phyloP scores from a whole-genome alignment of 2,329 filamentous ascomycete species.

The Ustilaginoidea virens region DNA sequence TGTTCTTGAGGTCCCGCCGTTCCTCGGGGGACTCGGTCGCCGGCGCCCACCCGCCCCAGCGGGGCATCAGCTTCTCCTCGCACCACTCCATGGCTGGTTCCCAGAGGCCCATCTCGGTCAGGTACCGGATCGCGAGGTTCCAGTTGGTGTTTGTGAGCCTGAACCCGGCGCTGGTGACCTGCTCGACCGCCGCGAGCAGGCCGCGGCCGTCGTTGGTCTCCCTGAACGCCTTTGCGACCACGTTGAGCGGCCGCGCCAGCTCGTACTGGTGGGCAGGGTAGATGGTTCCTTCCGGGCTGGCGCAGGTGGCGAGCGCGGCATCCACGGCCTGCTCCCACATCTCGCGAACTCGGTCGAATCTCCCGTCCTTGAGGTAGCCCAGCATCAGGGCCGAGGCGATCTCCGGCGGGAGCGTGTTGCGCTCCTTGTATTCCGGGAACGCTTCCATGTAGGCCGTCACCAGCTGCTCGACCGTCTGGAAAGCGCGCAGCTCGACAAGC shows the following conservation, averaged over 20 bases:
- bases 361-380: slow-evolving; percentile 39
- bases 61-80: slow-evolving; percentile 62
- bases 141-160: slow-evolving; percentile 60
- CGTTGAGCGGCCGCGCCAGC: slow-evolving; percentile 30
- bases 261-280: slow-evolving; percentile 37
- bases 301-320: slow-evolving; percentile 26
- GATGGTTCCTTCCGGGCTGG: slow-evolving; percentile 13
- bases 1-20: slow-evolving; percentile 20
- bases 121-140: slow-evolving; percentile 59
- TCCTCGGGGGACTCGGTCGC: slow-evolving; percentile 13
- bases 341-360: slow-evolving; percentile 43
- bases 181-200: slow-evolving; percentile 33
- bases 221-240: slow-evolving; percentile 31
- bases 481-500: slow-evolving; percentile 22
- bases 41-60: slow-evolving; percentile 58
- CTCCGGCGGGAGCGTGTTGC: slow-evolving; percentile 29
- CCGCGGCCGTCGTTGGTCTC: slow-evolving; percentile 25
- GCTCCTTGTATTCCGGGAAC: slow-evolving; percentile 17
- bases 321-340: slow-evolving; percentile 51
- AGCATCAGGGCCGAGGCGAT: slow-evolving; percentile 55
- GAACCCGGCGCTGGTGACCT: slow-evolving; percentile 54
- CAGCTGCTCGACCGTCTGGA: slow-evolving; percentile 40
- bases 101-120: slow-evolving; percentile 44
- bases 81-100: slow-evolving; percentile 57
- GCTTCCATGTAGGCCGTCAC: slow-evolving; percentile 35